A percentile compares a stretch with the other conserved stretches of the same genome.
These are phyloP conservation scores for Mortierella alpina DNA, from an alignment of 192 early-diverging fungal genomes.

Conservation along the genomic window DNA sequence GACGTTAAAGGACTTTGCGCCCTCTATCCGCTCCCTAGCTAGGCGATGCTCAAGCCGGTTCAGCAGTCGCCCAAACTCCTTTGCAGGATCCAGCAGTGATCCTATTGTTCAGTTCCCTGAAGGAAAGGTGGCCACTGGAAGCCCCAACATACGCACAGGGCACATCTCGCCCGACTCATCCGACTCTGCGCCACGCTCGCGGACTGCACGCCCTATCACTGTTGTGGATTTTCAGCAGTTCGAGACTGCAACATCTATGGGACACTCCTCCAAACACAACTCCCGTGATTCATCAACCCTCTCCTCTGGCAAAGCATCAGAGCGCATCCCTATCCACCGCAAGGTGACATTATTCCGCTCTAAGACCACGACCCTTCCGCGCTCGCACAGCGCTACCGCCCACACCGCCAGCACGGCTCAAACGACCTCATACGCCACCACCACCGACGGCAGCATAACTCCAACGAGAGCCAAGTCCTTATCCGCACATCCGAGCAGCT, in stretches of 20 bases:
- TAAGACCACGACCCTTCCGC: not conserved
- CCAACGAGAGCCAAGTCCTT: conserved; percentile 1
- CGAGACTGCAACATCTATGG: not conserved
- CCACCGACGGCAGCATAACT: not conserved
- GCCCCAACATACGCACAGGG: not conserved
- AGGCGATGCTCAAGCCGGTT: conserved; percentile 40
- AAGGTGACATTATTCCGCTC: conserved; percentile 41
- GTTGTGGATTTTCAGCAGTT: conserved; percentile 23
- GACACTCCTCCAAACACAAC: not conserved
- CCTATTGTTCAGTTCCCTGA: conserved; percentile 15
- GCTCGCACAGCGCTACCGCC: not conserved
- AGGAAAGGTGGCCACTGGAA: not conserved
- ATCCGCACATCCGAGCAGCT: not conserved
- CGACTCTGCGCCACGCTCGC: not conserved
- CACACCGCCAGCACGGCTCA: not conserved
- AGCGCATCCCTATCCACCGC: conserved; percentile 30
- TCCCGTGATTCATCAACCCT: not conserved
- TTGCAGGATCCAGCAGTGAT: conserved; percentile 38
- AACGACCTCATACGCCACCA: conserved; percentile 2
- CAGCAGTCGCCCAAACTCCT: conserved; percentile 30
- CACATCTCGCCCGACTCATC: not conserved
- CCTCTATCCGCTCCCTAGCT: conserved; percentile 37
- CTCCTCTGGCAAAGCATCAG: not conserved
- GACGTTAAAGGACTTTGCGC: conserved; percentile 38
- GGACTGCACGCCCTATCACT: not conserved